These are phyloP conservation scores for Dendrocalamus sinicus DNA, from an alignment of 176 grass and related monocot species.

Conservation along the genomic window DNA sequence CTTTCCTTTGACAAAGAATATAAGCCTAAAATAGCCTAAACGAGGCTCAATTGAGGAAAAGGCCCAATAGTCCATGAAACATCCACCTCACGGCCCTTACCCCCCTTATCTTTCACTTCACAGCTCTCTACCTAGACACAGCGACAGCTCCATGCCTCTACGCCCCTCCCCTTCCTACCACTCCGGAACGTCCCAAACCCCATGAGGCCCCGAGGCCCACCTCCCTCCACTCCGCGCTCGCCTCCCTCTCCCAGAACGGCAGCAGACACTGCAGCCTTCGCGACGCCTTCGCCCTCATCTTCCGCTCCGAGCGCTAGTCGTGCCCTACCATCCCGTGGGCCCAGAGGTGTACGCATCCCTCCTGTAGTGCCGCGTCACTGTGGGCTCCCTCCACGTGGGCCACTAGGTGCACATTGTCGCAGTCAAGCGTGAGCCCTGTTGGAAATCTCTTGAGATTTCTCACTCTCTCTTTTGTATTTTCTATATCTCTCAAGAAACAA, in stretches of 20 bases:
- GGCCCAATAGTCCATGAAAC: constrained; percentile 32
- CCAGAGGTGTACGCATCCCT: constrained; percentile 55
- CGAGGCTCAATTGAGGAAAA: neutral
- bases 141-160: constrained; percentile 37
- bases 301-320: constrained; percentile 38
- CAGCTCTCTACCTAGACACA: neutral
- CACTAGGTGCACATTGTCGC: constrained; percentile 48
- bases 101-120: constrained; percentile 39
- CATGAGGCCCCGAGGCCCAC: constrained; percentile 13
- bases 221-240: constrained; percentile 32
- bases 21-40: neutral
- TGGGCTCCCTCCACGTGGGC: constrained; percentile 19
- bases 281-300: constrained; percentile 48
- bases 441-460: too few species aligned
- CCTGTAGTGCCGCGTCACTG: constrained; percentile 51
- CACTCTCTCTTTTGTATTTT: too few species aligned
- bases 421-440: constrained; percentile 43
- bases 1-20: neutral
- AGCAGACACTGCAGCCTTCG: constrained; percentile 17
- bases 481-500: too few species aligned
- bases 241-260: constrained; percentile 41
- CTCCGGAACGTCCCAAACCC: constrained; percentile 31
- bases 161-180: constrained; percentile 53
- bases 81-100: constrained; percentile 27
- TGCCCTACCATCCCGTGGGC: neutral